These are phyloP conservation scores for Endotrypanum monterogeii DNA, from an alignment of 208 protist genomes.

Conservation along the genomic window DNA sequence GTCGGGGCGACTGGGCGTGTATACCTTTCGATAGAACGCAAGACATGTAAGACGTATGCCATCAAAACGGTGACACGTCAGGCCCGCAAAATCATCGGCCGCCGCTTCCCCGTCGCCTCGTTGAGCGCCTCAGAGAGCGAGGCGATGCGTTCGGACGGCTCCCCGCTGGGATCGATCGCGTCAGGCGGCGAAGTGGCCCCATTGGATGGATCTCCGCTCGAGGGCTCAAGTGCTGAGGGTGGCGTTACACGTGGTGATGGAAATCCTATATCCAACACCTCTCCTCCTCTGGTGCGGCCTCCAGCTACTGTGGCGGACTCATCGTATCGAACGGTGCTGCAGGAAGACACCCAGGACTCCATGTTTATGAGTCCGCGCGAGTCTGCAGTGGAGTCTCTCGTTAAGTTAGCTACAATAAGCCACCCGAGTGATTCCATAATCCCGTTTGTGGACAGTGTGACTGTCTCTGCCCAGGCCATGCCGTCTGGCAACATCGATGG, in stretches of 20 bases:
- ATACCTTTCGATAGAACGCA: slow-evolving; percentile 41
- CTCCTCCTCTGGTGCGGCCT: slow-evolving; percentile 1
- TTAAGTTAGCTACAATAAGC: background rate
- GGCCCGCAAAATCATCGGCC: slow-evolving; percentile 2
- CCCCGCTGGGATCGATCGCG: background rate
- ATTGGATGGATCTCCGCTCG: background rate
- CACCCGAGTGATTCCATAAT: slow-evolving; percentile 13
- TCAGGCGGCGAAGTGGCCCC: slow-evolving; percentile 1
- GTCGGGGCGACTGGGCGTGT: slow-evolving; percentile 47
- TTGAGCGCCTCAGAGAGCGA: slow-evolving; percentile 10
- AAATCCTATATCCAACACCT: background rate
- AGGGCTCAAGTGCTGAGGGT: background rate
- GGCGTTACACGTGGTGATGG: background rate
- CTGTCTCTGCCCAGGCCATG: slow-evolving; percentile 1
- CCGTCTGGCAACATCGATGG: background rate
- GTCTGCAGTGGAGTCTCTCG: slow-evolving; percentile 16
- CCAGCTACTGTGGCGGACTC: background rate
- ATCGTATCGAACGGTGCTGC: background rate
- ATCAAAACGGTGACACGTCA: slow-evolving; percentile 46
- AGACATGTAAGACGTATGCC: slow-evolving; percentile 37
- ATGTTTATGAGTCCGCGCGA: slow-evolving; percentile 13
- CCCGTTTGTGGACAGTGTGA: slow-evolving; percentile 23
- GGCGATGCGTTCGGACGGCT: background rate
- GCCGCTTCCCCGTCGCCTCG: slow-evolving; percentile 11
- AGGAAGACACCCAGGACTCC: background rate